Percentiles rank a stretch among this genome's conserved stretches.
Evolutionary conservation across 352 stramenopile genomes (phyloP).

Genomic region (Globisporangium echinulatum): DNA sequence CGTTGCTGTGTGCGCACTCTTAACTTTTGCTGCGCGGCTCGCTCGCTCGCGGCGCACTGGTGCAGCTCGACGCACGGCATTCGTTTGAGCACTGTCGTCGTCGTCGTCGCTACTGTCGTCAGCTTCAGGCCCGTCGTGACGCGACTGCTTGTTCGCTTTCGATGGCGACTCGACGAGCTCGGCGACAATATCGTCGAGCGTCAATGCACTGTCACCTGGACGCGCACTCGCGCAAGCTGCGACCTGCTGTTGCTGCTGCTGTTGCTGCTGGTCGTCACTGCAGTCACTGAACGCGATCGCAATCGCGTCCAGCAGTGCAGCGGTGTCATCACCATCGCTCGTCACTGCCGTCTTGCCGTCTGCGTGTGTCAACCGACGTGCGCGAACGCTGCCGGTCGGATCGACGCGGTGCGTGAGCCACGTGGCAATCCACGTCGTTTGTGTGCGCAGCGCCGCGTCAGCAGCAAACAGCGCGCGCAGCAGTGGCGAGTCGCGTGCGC

Average conservation of each 20-base stretch:
- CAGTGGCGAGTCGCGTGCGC: conserved; percentile 15
- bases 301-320: conserved; percentile 4
- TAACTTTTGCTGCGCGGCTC: too few species aligned
- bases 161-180: conserved; percentile 1
- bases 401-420: conserved; percentile 47
- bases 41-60: too few species aligned
- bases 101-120: conserved; percentile 1
- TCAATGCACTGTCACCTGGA: not conserved
- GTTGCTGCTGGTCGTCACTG: not conserved
- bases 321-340: not conserved
- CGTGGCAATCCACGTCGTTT: conserved; percentile 39
- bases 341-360: not conserved
- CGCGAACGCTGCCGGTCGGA: conserved; percentile 18
- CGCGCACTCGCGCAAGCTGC: too few species aligned
- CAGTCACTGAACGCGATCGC: conserved; percentile 3
- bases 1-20: too few species aligned
- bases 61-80: too few species aligned
- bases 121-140: conserved; percentile 1
- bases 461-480: conserved; percentile 36
- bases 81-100: not conserved
- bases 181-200: conserved; percentile 9
- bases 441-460: conserved; percentile 11
- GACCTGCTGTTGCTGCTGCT: not conserved
- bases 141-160: too few species aligned
- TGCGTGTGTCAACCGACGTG: too few species aligned